A percentile compares a stretch with the other conserved stretches of the same genome.
These are phyloP conservation scores for Eucalyptus pauciflora DNA, from an alignment of 345 rosid species.

Conservation along the genomic window DNA sequence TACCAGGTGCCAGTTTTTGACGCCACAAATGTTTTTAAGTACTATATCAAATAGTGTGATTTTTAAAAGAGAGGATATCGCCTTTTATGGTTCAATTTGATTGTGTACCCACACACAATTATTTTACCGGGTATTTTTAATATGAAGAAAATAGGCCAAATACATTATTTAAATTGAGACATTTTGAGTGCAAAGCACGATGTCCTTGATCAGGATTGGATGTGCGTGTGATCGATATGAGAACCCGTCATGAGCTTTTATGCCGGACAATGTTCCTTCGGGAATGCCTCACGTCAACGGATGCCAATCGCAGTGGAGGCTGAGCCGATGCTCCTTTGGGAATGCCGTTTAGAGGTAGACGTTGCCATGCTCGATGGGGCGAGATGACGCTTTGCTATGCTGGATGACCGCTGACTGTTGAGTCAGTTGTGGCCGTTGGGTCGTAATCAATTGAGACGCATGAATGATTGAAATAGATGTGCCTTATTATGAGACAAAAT, in stretches of 20 bases:
- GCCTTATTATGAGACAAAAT: accelerated
- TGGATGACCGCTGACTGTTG: accelerated
- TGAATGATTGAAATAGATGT: too few species aligned
- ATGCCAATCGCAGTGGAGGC: accelerated
- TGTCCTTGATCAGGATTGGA: accelerated
- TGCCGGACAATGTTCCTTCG: accelerated
- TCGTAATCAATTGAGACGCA: accelerated
- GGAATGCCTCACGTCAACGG: accelerated
- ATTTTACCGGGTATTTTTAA: too few species aligned
- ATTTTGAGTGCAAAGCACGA: too few species aligned
- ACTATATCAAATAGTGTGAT: too few species aligned
- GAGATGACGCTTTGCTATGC: accelerated
- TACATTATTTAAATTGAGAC: too few species aligned
- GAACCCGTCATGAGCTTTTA: accelerated
- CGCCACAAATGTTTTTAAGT: accelerated
- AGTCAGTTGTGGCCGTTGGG: accelerated
- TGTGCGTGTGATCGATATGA: too few species aligned
- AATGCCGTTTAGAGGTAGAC: accelerated
- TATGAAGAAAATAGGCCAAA: accelerated
- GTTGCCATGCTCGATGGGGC: accelerated
- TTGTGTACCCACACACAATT: accelerated
- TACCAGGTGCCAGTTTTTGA: accelerated
- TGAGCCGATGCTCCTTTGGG: accelerated
- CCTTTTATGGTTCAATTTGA: accelerated
- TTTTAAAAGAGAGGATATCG: too few species aligned